phyloP scores from a whole-genome alignment of 306 rosid species.

The Vigna radiata region DNA sequence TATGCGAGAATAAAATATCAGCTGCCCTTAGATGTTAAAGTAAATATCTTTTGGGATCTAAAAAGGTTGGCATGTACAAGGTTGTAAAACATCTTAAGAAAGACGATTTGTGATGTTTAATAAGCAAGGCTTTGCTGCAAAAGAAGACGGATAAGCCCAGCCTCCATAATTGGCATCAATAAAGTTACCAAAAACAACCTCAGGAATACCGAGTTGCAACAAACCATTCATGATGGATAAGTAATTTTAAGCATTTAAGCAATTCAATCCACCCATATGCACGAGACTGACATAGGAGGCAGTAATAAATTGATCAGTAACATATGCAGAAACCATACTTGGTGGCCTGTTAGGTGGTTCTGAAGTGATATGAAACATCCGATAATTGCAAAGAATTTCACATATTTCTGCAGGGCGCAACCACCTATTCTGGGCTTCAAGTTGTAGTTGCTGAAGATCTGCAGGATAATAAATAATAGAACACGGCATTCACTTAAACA shows the following conservation, averaged over 20 bases:
- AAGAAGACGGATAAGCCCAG: slow-evolving; percentile 26
- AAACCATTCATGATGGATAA: slow-evolving; percentile 34
- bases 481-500: slow-evolving; percentile 26
- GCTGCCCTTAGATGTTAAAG: neutral
- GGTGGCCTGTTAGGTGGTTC: slow-evolving; percentile 87
- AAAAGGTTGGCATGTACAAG: neutral
- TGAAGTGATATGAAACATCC: slow-evolving; percentile 65
- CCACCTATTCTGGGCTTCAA: slow-evolving; percentile 89
- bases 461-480: slow-evolving; percentile 47
- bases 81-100: neutral
- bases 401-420: slow-evolving; percentile 91
- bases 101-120: neutral
- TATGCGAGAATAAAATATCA: neutral
- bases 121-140: neutral
- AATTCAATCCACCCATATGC: slow-evolving; percentile 4
- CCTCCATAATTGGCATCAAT: slow-evolving; percentile 31
- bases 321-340: slow-evolving; percentile 60
- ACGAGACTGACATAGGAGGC: neutral
- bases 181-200: slow-evolving; percentile 35
- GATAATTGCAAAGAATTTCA: slow-evolving; percentile 80
- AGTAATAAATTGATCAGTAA: slow-evolving; percentile 20
- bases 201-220: slow-evolving; percentile 52
- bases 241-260: slow-evolving; percentile 17
- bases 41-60: neutral
- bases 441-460: slow-evolving; percentile 72